Conservation (phyloP, 768 basidiomycete genomes). For the Xerocomellus amylosporus region DNA sequence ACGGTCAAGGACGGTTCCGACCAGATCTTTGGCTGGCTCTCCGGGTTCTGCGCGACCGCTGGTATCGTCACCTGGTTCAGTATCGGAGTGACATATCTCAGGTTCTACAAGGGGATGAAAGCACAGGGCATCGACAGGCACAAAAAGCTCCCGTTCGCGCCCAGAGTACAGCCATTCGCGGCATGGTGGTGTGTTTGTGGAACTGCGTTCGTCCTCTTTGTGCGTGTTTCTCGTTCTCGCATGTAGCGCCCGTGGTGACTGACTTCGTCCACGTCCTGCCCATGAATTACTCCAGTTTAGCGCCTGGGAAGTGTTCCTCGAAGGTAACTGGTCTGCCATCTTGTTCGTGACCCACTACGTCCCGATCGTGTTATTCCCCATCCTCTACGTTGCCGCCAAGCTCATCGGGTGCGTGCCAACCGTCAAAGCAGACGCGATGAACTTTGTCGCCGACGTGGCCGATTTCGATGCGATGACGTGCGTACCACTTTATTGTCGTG, state of each 20-base stretch:
- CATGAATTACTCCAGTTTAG: constrained; percentile 31
- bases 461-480: constrained; percentile 34
- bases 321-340: constrained; percentile 36
- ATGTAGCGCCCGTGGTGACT: neutral
- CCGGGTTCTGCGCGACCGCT: constrained; percentile 35
- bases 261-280: neutral
- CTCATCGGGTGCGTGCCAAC: constrained; percentile 14
- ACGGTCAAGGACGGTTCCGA: constrained; percentile 36
- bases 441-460: constrained; percentile 24
- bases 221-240: constrained; percentile 19
- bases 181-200: constrained; percentile 37
- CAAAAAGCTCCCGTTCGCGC: constrained; percentile 44
- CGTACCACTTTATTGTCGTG: neutral
- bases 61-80: constrained; percentile 46
- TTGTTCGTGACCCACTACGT: constrained; percentile 45
- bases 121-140: constrained; percentile 48
- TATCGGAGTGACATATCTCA: constrained; percentile 45
- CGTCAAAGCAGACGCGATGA: constrained; percentile 22
- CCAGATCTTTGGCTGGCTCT: constrained; percentile 44
- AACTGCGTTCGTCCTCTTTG: constrained; percentile 33
- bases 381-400: constrained; percentile 39
- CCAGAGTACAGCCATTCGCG: constrained; percentile 41
- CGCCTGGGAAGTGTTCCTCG: constrained; percentile 42
- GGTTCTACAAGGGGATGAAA: constrained; percentile 45
- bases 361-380: constrained; percentile 45